Evolutionary conservation across 2,329 filamentous ascomycete genomes (phyloP).

Genomic region (Aspergillus caelatus): DNA sequence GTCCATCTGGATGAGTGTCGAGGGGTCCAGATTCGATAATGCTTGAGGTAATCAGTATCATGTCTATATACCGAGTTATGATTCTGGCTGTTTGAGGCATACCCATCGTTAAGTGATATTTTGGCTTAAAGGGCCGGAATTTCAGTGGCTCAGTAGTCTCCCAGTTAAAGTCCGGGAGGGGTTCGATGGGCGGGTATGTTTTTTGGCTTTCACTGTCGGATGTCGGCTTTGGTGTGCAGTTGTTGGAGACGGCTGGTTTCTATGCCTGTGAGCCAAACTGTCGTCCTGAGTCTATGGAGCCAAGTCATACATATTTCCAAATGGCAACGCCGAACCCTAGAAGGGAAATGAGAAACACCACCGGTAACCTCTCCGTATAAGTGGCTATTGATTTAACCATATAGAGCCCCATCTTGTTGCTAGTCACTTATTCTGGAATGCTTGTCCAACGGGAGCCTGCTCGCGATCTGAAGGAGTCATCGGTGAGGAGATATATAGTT

Average conservation of each 20-base stretch:
- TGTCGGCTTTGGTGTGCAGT: neutral
- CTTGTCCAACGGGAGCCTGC: neutral
- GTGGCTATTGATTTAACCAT: neutral
- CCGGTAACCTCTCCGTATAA: neutral
- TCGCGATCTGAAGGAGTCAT: neutral
- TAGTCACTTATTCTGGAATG: neutral
- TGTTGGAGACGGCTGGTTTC: neutral
- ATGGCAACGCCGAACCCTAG: neutral
- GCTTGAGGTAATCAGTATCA: neutral
- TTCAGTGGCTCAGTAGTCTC: conserved; percentile 51
- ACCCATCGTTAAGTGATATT: conserved; percentile 38
- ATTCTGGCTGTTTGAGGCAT: conserved; percentile 46
- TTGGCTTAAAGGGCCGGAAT: conserved; percentile 4
- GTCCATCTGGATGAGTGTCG: conserved; percentile 62
- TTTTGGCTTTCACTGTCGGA: conserved; percentile 2
- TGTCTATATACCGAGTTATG: neutral
- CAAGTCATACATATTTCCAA: neutral
- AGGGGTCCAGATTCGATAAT: conserved; percentile 42
- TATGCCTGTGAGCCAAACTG: neutral
- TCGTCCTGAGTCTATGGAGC: too few species aligned
- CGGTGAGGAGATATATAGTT: neutral
- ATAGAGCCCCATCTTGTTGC: neutral
- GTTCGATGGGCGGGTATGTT: conserved; percentile 35
- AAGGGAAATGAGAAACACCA: neutral
- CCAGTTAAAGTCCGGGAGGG: conserved; percentile 56